Base-by-base conservation (phyloP, 2,329 filamentous ascomycete genomes). In the Fusarium albosuccineum region DNA sequence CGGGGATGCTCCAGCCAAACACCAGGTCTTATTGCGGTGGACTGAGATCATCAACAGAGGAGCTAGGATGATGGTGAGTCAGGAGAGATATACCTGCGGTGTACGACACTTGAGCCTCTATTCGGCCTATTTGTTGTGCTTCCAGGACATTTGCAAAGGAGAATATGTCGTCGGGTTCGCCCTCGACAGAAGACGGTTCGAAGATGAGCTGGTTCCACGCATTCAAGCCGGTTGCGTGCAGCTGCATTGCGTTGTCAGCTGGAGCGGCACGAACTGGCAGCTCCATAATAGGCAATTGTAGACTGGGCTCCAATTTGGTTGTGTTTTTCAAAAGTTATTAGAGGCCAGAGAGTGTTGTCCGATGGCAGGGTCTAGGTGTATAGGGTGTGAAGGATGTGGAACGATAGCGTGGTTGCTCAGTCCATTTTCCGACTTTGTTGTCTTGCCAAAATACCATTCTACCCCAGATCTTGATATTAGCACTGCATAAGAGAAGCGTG, bases 181-280 rank as follows among this genome's bases (percentile, higher is more conserved):
- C 48, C 5, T 60, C 62, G 7, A 14, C 6, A 22, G 39, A 6
- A 9, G 46, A 8, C 41, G 30, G 16, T 13, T 59, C 62, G 11
- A 87, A 83, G 3, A 72, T 66, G 14, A 89, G 79, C 69, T 89
- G 87, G 57, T 77, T 75, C 85, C 85, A 89, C 55, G 86, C 85
- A 70, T 90, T 89, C 76, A 87, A 84, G 40, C 87, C 87, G 3
- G 83, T 68, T 41, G 82, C 85, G 71, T 85, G 86, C 6, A 90
- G 74, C 53, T 84, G 78, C 85, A 87, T 82, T 26, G 11, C 26
- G 22, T 58, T 29, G 13, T 56, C 34, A 22, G 26, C 34, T 3
- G 17, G 17, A 6, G 56, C 40, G 1, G 33, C 5, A n/a, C 58
- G 60, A 9, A 66, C 6, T 5, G 64, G 62, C 3, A 73, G 49